Conservation (phyloP, 345 rosid species). For the Camelina neglecta region DNA sequence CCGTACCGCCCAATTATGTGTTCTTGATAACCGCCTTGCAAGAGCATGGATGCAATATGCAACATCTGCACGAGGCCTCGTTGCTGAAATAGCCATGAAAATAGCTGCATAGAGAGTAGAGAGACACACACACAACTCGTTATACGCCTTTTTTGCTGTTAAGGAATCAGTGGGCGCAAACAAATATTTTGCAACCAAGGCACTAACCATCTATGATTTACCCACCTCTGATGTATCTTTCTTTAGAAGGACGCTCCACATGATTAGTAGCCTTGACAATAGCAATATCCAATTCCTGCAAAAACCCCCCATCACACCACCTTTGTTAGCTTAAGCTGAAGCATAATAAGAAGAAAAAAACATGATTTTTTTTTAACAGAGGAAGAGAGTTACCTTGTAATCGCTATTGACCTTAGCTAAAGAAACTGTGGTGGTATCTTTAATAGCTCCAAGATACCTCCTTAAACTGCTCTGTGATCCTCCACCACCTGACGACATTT, state of each 20-base stretch:
- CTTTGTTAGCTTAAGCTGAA: constrained; percentile 16
- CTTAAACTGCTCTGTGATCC: constrained; percentile 90
- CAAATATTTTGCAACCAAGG: not conserved
- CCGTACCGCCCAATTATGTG: constrained; percentile 97
- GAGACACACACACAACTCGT: not conserved
- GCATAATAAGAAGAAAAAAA: not conserved
- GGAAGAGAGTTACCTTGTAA: constrained; percentile 65
- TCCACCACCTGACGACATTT: constrained; percentile 72
- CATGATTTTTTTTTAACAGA: not conserved
- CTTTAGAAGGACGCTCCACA: constrained; percentile 89
- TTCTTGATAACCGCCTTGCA: constrained; percentile 81
- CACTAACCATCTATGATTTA: constrained; percentile 35
- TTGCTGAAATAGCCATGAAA: constrained; percentile 89
- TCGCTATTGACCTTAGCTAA: constrained; percentile 98
- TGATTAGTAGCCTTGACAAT: constrained; percentile 98
- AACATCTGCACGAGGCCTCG: constrained; percentile 98
- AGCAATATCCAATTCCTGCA: constrained; percentile 93
- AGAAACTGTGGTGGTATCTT: constrained; percentile 96
- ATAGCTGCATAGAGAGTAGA: constrained; percentile 75
- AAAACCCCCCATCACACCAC: constrained; percentile 7
- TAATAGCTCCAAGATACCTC: constrained; percentile 94
- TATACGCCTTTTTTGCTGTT: not conserved
- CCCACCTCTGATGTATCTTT: constrained; percentile 82
- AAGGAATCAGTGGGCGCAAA: not conserved
- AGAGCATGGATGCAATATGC: constrained; percentile 97